These are phyloP conservation scores for Suhomyces panamericanus DNA, from an alignment of 1,139 yeast species.

Conservation along the genomic window DNA sequence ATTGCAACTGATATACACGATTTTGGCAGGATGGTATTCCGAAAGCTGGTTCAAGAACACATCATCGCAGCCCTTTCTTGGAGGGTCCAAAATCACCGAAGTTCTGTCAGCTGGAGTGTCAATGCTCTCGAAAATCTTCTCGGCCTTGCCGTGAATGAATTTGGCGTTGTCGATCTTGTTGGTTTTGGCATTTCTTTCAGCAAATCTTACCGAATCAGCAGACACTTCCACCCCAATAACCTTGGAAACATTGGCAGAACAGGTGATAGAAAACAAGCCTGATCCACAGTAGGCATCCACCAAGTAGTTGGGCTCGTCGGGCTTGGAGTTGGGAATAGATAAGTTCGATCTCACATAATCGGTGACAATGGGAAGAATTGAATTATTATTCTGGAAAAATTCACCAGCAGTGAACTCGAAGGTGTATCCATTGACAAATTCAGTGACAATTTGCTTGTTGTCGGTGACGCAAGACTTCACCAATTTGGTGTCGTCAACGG, in stretches of 20 bases:
- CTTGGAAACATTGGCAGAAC: slow-evolving; percentile 73
- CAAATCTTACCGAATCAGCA: slow-evolving; percentile 88
- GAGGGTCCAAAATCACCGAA: slow-evolving; percentile 92
- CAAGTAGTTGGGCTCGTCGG: slow-evolving; percentile 54
- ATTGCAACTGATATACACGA: slow-evolving; percentile 93
- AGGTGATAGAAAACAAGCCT: slow-evolving; percentile 86
- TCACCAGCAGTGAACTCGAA: slow-evolving; percentile 93
- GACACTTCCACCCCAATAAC: slow-evolving; percentile 95
- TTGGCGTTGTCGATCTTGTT: slow-evolving; percentile 76
- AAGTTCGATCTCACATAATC: slow-evolving; percentile 75
- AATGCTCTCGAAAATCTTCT: slow-evolving; percentile 77
- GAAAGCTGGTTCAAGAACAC: slow-evolving; percentile 82
- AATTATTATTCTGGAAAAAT: slow-evolving; percentile 93
- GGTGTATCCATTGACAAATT: slow-evolving; percentile 67
- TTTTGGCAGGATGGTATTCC: slow-evolving; percentile 76
- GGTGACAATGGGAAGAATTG: slow-evolving; percentile 82
- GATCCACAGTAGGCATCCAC: slow-evolving; percentile 99
- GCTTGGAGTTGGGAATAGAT: slow-evolving; percentile 38
- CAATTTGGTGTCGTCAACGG: slow-evolving; percentile 22
- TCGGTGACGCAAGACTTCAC: slow-evolving; percentile 63
- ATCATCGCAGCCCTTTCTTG: slow-evolving; percentile 94
- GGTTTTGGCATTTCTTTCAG: slow-evolving; percentile 72
- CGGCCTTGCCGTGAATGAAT: slow-evolving; percentile 91
- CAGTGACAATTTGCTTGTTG: slow-evolving; percentile 77
- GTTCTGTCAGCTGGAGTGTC: slow-evolving; percentile 71